phyloP scores from a whole-genome alignment of 148 eudicot species.

The Suaeda aralocaspica region DNA sequence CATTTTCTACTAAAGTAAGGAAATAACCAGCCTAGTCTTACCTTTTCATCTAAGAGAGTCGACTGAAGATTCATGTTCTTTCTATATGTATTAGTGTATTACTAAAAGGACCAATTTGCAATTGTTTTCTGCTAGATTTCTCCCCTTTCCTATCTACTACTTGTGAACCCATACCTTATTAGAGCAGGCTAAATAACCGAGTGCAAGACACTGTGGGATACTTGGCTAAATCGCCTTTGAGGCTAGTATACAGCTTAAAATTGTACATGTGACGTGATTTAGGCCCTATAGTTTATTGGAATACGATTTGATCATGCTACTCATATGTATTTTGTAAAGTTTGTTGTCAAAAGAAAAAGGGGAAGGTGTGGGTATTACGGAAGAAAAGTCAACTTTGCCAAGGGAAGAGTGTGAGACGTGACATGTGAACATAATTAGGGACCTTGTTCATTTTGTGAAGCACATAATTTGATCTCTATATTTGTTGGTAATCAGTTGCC shows the following conservation, averaged over 20 bases:
- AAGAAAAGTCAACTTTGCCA: too few species aligned
- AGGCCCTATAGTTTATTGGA: too few species aligned
- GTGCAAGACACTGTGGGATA: background rate
- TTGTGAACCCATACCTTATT: background rate
- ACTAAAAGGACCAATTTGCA: too few species aligned
- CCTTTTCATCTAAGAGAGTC: background rate
- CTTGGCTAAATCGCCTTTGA: background rate
- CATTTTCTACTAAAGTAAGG: background rate
- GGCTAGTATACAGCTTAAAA: background rate
- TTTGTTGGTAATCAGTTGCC: background rate
- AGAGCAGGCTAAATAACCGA: background rate
- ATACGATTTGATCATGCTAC: too few species aligned
- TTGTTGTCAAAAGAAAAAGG: too few species aligned
- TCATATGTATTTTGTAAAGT: too few species aligned
- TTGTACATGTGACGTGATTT: too few species aligned
- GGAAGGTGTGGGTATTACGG: too few species aligned
- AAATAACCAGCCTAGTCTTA: background rate
- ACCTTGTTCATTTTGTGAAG: background rate
- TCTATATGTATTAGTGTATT: background rate
- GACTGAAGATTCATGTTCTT: background rate
- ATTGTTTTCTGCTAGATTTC: background rate
- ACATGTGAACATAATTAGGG: background rate
- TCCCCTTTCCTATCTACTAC: background rate
- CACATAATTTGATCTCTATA: background rate
- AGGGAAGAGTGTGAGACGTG: background rate